Evolutionary conservation across 2,329 filamentous ascomycete genomes (phyloP), one percentile per base, ranked within the genome.

Genomic region (Monilinia fructigena): DNA sequence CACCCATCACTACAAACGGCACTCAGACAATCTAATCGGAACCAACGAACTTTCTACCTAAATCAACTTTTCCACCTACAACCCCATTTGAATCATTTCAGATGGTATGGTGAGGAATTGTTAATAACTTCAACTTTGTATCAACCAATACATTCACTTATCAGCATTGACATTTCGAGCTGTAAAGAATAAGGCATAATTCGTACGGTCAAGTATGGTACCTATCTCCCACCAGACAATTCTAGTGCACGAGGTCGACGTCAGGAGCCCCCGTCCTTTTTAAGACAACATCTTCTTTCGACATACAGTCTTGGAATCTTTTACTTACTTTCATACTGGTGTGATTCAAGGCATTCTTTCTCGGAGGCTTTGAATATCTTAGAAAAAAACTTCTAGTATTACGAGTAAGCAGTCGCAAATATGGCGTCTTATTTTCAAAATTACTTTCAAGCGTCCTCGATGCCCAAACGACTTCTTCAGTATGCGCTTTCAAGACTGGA

Each of bases 381-480:
- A n/a, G 8, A 14, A 58, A 14, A 58, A 35, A 48, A 45, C 40
- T 62, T 38, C 47, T 23, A 26, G 26, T 60, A 50, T 26, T 50
- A 11, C n/a, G 38, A 50, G 8, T 23, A 56, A 35, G 42, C 26
- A 59, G 59, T 47, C 67, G 53, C 67, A 66, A 67, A 56, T 53
- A 77, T 77, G 76, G 73, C 75, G 56, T 76, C 74, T 64, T 76
- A 75, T 66, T 72, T 77, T n/a, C 71, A 72, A 47, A 68, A 71
- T 23, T 75, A 74, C 65, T 74, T 76, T 53, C 71, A 72, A 65
- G 65, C 70, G 23, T 75, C 92, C 70, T 91, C 86, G 72, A 92
- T 96, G 82, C 91, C 93, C 80, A 96, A 95, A 84, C 88, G 90
- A 77, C 84, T 98, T 74, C 85, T 98, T 71, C 89, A 92, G 72